phyloP scores from a whole-genome alignment of 2,329 filamentous ascomycete genomes.

The Diaporthe sp. region DNA sequence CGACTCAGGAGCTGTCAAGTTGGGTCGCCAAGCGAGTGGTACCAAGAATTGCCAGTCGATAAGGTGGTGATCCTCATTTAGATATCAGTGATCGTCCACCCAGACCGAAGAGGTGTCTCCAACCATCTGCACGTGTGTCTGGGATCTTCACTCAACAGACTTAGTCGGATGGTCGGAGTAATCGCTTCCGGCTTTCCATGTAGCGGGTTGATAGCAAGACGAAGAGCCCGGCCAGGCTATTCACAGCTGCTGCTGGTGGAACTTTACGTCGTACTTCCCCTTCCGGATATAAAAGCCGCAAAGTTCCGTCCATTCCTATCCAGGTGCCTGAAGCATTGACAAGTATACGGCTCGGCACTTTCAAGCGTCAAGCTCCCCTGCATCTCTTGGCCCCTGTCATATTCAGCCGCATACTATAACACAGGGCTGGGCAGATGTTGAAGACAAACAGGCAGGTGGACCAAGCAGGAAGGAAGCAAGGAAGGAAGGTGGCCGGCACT shows the following conservation, averaged over 20 bases:
- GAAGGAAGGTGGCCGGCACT: slow-evolving; percentile 18
- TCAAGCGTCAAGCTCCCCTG: not conserved
- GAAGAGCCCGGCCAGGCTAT: slow-evolving; percentile 10
- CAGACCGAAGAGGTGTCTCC: not conserved
- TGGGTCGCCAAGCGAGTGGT: slow-evolving; percentile 27
- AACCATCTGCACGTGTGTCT: slow-evolving; percentile 9
- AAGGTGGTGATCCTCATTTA: slow-evolving; percentile 31
- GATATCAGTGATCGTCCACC: slow-evolving; percentile 19
- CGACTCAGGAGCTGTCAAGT: slow-evolving; percentile 28
- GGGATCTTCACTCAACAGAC: slow-evolving; percentile 20
- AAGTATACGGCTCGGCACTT: slow-evolving; percentile 6
- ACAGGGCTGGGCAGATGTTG: not conserved
- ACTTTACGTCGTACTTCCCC: not conserved
- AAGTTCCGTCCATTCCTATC: not conserved
- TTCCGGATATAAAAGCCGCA: slow-evolving; percentile 11
- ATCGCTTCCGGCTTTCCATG: slow-evolving; percentile 9
- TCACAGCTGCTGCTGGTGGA: not conserved
- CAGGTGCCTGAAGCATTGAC: not conserved
- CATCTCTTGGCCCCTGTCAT: not conserved
- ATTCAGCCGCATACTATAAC: not conserved
- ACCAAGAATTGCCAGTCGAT: slow-evolving; percentile 9
- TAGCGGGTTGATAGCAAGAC: slow-evolving; percentile 6
- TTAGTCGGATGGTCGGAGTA: not conserved
- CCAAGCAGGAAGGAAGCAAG: not conserved
- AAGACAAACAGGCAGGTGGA: not conserved